These are phyloP conservation scores for Russula sp. DNA, from an alignment of 768 basidiomycete species.

Conservation along the genomic window DNA sequence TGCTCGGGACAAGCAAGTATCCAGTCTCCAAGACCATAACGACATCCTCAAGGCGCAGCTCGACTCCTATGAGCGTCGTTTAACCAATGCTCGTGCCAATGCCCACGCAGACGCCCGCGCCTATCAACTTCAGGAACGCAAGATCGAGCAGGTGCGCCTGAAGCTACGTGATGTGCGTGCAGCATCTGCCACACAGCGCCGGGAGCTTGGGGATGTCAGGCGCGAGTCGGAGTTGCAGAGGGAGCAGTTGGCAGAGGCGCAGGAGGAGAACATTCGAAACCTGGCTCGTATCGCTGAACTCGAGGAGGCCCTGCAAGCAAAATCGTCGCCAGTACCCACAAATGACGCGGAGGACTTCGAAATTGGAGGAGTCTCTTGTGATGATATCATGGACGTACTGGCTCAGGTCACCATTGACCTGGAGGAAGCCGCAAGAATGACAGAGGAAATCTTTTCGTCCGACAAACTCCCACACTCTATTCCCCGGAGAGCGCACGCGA, in stretches of 20 bases:
- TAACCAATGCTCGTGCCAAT: constrained; percentile 26
- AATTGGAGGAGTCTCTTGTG: constrained; percentile 10
- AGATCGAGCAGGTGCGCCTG: constrained; percentile 24
- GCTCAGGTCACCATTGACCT: constrained; percentile 16
- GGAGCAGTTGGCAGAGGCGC: constrained; percentile 11
- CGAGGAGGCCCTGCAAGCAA: constrained; percentile 14
- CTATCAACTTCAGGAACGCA: constrained; percentile 29
- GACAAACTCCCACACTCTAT: neutral
- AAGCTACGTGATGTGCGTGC: constrained; percentile 26
- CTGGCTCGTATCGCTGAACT: constrained; percentile 25
- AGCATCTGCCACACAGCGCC: constrained; percentile 16
- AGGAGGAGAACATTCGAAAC: constrained; percentile 16
- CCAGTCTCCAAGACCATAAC: constrained; percentile 23
- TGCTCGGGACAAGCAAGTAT: constrained; percentile 27
- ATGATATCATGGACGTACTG: constrained; percentile 21
- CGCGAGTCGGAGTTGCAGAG: constrained; percentile 17
- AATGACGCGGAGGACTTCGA: constrained; percentile 3
- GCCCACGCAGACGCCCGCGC: constrained; percentile 23
- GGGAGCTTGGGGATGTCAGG: constrained; percentile 19
- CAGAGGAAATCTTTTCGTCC: neutral
- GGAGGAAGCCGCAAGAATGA: constrained; percentile 10
- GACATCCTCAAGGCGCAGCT: constrained; percentile 19
- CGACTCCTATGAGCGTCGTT: constrained; percentile 21
- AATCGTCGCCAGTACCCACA: neutral
- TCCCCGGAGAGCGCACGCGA: neutral